Evolutionary conservation across 2,329 filamentous ascomycete genomes (phyloP), one percentile per base, ranked within the genome.

Genomic region (Colletotrichum ledebouriae): DNA sequence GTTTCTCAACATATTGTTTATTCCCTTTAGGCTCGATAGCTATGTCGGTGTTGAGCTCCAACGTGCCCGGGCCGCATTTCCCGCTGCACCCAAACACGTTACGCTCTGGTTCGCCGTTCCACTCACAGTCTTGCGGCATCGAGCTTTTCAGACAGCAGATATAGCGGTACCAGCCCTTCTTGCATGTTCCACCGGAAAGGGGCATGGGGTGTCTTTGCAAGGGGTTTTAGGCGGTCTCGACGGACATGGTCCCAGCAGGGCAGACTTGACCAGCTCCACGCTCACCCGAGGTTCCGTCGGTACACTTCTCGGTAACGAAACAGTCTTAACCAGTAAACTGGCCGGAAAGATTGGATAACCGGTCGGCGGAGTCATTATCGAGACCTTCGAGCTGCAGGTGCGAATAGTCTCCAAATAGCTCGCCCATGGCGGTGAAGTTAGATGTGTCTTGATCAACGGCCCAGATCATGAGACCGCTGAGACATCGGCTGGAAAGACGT

Each of bases 141-240:
- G 68, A 47, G 6, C 72, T 70, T n/a, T 46, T 73, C 2, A 75
- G 76, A 53, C 73, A 77, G 70, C 75, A 77, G 34, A 77, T 73
- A 58, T 75, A 67, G 10, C 72, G 74, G 20, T 59, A 76, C 67
- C 64, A 72, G 3, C 75, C 73, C 56, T 73, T 68, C 3, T 59
- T 22, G 50, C 73, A 76, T 44, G 42, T 44, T 44, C 42, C 42
- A 44, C 42, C 6, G 0, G 42, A 44, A 44, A 44, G 42, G 42
- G 42, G 42, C 42, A 44, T 44, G 42, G 42, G 2, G 42, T 44
- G 42, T 44, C 42, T 44, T 44, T 44, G 42, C 42, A 44, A 44
- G 42, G 42, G 15, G 42, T 44, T 44, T 37, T 72, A 70, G 12
- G 62, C 71, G 5, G 64, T 60, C 37, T 44, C 13, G 12, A 72